phyloP scores from a whole-genome alignment of 176 grass and related monocot species.

The Rhynchospora tenuis region DNA sequence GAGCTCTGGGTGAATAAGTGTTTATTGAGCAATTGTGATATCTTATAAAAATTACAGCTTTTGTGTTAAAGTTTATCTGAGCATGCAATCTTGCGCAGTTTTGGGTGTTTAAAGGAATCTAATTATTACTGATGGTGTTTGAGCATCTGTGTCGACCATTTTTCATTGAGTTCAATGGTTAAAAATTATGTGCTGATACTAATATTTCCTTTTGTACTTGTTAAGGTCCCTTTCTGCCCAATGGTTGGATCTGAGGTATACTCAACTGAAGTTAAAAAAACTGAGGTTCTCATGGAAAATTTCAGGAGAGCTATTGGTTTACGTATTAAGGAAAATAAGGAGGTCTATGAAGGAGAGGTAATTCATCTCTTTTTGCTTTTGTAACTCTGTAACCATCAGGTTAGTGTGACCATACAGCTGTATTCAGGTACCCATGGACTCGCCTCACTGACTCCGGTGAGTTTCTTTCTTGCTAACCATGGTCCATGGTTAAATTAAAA shows the following conservation, averaged over 20 bases:
- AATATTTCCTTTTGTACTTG: neutral
- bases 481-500: neutral
- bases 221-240: conserved; percentile 90
- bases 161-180: neutral
- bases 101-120: neutral
- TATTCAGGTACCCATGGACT: neutral
- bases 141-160: neutral
- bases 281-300: conserved; percentile 92
- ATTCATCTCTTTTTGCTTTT: neutral
- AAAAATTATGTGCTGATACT: neutral
- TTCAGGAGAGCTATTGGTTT: conserved; percentile 84
- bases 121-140: neutral
- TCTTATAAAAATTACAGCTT: neutral
- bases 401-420: neutral
- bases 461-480: neutral
- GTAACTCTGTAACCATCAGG: neutral
- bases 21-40: neutral
- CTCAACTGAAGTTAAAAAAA: conserved; percentile 97
- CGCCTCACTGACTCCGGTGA: neutral
- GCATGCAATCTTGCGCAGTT: neutral
- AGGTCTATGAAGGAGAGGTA: conserved; percentile 97
- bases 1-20: neutral
- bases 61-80: neutral
- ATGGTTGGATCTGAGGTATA: conserved; percentile 99
- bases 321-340: conserved; percentile 97